phyloP scores from a whole-genome alignment of 2,329 filamentous ascomycete species.

The Scopulariopsis brevicaulis region DNA sequence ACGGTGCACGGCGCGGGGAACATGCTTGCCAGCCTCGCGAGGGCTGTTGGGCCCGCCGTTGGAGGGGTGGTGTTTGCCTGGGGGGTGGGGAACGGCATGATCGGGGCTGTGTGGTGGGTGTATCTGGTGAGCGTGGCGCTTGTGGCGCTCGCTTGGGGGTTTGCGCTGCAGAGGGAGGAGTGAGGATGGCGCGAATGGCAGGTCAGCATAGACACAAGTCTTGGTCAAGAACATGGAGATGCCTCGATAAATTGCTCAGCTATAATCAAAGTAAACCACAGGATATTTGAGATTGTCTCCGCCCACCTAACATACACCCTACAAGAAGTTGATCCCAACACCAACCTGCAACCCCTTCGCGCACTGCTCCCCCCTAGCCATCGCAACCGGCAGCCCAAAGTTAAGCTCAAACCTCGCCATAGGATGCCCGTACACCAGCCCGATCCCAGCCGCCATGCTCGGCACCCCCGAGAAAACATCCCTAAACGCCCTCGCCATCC shows the following conservation, averaged over 20 bases:
- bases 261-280: neutral
- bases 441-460: constrained; percentile 76
- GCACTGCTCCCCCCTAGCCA: constrained; percentile 73
- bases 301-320: constrained; percentile 15
- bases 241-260: too few species aligned
- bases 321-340: constrained; percentile 94
- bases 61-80: constrained; percentile 15
- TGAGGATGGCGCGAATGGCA: neutral
- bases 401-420: constrained; percentile 92
- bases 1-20: constrained; percentile 23
- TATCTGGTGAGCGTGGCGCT: constrained; percentile 14
- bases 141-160: constrained; percentile 10
- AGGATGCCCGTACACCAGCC: constrained; percentile 89
- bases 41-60: constrained; percentile 15
- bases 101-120: constrained; percentile 18
- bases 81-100: constrained; percentile 14
- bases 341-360: constrained; percentile 90
- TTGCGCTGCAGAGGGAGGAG: constrained; percentile 5
- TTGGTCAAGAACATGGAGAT: too few species aligned
- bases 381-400: constrained; percentile 76
- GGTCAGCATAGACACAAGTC: neutral
- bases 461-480: constrained; percentile 57
- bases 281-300: neutral
- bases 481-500: constrained; percentile 49
- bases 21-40: constrained; percentile 14